Percentiles rank a stretch among this genome's conserved stretches.
Conservation (phyloP, 495 filamentous ascomycete species). For the Parmelia sp. region DNA sequence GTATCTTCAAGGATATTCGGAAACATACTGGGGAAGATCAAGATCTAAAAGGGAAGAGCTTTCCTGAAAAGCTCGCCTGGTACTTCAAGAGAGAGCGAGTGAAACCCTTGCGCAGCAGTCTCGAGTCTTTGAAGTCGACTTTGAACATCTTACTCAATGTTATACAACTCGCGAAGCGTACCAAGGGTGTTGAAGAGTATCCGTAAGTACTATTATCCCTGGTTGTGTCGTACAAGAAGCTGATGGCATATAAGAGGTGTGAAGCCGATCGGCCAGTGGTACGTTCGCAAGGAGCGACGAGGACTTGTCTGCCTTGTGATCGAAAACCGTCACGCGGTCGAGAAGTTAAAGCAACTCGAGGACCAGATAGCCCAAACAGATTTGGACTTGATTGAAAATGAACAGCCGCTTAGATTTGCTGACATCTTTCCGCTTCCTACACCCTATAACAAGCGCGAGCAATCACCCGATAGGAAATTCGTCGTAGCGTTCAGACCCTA, state of each 20-base stretch:
- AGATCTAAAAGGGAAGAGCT: background rate
- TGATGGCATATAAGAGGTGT: background rate
- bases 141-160: constrained; percentile 1
- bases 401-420: background rate
- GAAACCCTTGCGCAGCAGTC: constrained; percentile 2
- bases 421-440: background rate
- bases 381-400: background rate
- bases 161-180: background rate
- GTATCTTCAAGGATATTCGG: constrained; percentile 4
- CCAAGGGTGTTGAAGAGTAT: background rate
- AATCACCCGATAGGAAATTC: background rate
- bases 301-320: background rate
- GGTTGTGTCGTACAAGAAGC: background rate
- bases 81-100: constrained; percentile 4
- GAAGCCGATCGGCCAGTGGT: background rate
- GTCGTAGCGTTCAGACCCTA: background rate
- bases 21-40: background rate
- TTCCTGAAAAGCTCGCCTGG: background rate
- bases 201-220: background rate
- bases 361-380: background rate
- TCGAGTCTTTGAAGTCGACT: constrained; percentile 1
- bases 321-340: background rate
- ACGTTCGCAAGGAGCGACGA: constrained; percentile 8
- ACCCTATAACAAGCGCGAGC: background rate
- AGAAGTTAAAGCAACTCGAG: background rate